Conservation (phyloP, 805 yeast genomes). For the Yamadazyma sp. region DNA sequence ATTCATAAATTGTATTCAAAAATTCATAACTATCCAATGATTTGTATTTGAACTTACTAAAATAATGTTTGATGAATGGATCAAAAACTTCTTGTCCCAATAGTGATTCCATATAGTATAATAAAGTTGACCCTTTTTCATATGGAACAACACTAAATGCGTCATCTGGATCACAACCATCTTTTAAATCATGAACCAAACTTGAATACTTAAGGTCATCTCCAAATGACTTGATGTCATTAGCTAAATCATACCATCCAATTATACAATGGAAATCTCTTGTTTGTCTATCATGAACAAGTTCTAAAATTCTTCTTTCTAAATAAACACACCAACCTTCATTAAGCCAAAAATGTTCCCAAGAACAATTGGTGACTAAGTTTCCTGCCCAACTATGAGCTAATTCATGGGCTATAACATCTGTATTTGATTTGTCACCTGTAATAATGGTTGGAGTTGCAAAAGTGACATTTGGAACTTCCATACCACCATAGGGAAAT, state of each 20-base stretch:
- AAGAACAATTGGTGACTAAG: conserved; percentile 82
- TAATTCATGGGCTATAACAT: conserved; percentile 88
- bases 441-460: conserved; percentile 86
- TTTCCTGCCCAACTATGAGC: conserved; percentile 95
- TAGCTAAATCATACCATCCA: conserved; percentile 82
- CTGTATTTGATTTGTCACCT: conserved; percentile 81
- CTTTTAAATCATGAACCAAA: conserved; percentile 69
- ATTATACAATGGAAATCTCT: conserved; percentile 81
- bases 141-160: conserved; percentile 86
- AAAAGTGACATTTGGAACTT: conserved; percentile 86
- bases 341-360: conserved; percentile 94
- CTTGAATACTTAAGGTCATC: conserved; percentile 52
- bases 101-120: conserved; percentile 67
- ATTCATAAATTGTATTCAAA: conserved; percentile 69
- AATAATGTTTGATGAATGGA: conserved; percentile 77
- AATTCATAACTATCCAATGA: conserved; percentile 83
- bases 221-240: conserved; percentile 65
- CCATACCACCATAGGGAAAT: conserved; percentile 93
- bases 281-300: conserved; percentile 70
- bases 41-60: conserved; percentile 60
- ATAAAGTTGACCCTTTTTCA: conserved; percentile 82
- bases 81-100: conserved; percentile 66
- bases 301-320: conserved; percentile 79
- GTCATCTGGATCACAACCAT: conserved; percentile 80
- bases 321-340: conserved; percentile 96